Evolutionary conservation across 2,329 filamentous ascomycete species (phyloP).

Genomic region (Penicillium sp.): DNA sequence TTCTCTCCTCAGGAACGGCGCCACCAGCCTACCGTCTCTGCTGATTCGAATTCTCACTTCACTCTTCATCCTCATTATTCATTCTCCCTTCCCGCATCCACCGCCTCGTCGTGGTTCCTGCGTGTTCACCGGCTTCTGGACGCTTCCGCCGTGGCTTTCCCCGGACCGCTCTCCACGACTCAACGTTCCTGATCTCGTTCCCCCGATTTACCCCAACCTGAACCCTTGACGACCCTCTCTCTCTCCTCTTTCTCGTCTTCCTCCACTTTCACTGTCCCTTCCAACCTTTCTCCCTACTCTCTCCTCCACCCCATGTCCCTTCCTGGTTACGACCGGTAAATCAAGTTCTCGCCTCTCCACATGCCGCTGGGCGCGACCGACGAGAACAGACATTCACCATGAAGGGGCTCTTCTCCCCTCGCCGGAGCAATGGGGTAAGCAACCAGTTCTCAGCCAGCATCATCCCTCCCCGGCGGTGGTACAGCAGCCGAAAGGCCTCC

Average conservation of each 20-base stretch:
- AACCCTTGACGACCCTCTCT: slow-evolving; percentile 7
- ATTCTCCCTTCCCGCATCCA: not conserved
- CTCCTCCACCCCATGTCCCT: slow-evolving; percentile 22
- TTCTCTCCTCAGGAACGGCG: not conserved
- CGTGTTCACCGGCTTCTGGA: slow-evolving; percentile 11
- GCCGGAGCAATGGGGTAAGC: slow-evolving; percentile 43
- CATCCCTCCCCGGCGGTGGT: slow-evolving; percentile 16
- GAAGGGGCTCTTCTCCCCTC: slow-evolving; percentile 47
- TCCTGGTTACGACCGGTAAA: slow-evolving; percentile 4
- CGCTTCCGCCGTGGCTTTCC: slow-evolving; percentile 17
- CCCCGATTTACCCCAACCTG: slow-evolving; percentile 20
- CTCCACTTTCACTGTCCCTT: slow-evolving; percentile 17
- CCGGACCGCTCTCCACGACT: slow-evolving; percentile 21
- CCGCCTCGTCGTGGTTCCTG: slow-evolving; percentile 22
- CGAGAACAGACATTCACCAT: slow-evolving; percentile 29
- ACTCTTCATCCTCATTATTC: not conserved
- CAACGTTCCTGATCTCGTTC: slow-evolving; percentile 17
- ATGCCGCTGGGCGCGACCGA: slow-evolving; percentile 29
- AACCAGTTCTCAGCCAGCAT: slow-evolving; percentile 12
- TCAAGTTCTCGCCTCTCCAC: slow-evolving; percentile 11
- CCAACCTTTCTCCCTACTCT: slow-evolving; percentile 21
- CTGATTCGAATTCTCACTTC: not conserved
- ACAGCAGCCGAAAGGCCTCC: slow-evolving; percentile 14
- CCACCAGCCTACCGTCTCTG: slow-evolving; percentile 2
- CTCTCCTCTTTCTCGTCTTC: slow-evolving; percentile 18